phyloP scores from a whole-genome alignment of 306 rosid genomes.

The Argentina anserina region DNA sequence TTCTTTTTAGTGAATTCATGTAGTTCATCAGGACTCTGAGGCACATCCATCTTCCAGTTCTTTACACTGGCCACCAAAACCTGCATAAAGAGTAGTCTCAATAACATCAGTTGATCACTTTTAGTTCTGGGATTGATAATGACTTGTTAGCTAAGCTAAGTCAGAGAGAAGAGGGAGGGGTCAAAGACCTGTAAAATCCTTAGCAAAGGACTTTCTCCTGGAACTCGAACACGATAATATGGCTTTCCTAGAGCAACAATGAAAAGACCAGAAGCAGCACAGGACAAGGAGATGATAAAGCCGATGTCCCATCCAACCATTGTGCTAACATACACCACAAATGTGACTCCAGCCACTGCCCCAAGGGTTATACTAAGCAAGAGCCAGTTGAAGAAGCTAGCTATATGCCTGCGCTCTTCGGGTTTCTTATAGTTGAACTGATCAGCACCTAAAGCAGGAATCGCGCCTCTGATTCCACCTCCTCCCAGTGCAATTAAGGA shows the following conservation, averaged over 20 bases:
- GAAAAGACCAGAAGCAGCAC: slow-evolving; percentile 37
- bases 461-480: slow-evolving; percentile 54
- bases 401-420: slow-evolving; percentile 33
- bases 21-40: slow-evolving; percentile 5
- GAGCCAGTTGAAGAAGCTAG: slow-evolving; percentile 57
- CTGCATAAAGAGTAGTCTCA: not conserved
- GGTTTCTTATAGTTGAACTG: slow-evolving; percentile 46
- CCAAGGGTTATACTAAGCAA: slow-evolving; percentile 44
- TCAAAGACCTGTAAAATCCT: slow-evolving; percentile 40
- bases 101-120: not conserved
- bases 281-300: slow-evolving; percentile 42
- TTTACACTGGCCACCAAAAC: slow-evolving; percentile 13
- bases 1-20: not conserved
- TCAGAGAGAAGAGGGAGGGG: no score
- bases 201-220: slow-evolving; percentile 45
- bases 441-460: slow-evolving; percentile 57
- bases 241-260: slow-evolving; percentile 39
- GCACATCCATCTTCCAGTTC: slow-evolving; percentile 7
- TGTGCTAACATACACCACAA: slow-evolving; percentile 48
- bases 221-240: slow-evolving; percentile 34
- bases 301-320: slow-evolving; percentile 36
- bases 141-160: slow-evolving; percentile 2
- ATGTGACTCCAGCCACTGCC: slow-evolving; percentile 45
- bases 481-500: slow-evolving; percentile 53
- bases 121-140: not conserved